These are phyloP conservation scores for Gautieria morchelliformis DNA, from an alignment of 768 basidiomycete species.

Conservation along the genomic window DNA sequence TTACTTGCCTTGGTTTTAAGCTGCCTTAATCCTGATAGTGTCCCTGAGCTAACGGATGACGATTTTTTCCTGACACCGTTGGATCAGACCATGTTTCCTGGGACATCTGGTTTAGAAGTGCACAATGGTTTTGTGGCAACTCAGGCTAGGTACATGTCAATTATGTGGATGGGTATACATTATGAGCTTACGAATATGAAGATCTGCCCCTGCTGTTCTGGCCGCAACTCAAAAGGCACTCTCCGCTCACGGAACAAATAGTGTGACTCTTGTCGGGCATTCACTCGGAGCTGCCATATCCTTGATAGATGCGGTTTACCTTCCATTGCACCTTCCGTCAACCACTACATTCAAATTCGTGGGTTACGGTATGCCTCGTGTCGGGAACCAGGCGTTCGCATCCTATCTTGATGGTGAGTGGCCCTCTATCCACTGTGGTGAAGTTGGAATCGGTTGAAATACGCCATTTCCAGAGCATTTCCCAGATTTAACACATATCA, in stretches of 20 bases:
- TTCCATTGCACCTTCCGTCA: constrained; percentile 40
- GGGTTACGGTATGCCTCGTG: constrained; percentile 41
- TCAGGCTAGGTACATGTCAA: constrained; percentile 21
- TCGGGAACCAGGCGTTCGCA: constrained; percentile 44
- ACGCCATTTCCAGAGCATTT: constrained; percentile 23
- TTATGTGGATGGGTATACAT: not conserved
- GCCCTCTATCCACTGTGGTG: not conserved
- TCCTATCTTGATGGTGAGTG: constrained; percentile 30
- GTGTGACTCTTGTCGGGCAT: constrained; percentile 39
- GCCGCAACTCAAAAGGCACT: constrained; percentile 31
- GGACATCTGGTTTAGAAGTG: constrained; percentile 27
- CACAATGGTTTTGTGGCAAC: constrained; percentile 36
- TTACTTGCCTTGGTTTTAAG: not conserved
- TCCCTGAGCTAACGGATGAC: constrained; percentile 30
- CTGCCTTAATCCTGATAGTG: constrained; percentile 14
- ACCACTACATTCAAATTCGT: constrained; percentile 29
- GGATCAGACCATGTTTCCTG: constrained; percentile 34
- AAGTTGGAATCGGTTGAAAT: not conserved
- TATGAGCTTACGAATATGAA: constrained; percentile 10
- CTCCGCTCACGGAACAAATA: constrained; percentile 21
- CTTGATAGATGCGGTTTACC: constrained; percentile 41
- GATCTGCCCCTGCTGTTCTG: constrained; percentile 31
- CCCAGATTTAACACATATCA: constrained; percentile 40
- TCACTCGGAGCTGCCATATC: constrained; percentile 48
- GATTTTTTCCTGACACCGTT: constrained; percentile 25